Conservation (phyloP, 768 basidiomycete species). For the Mycena floridula region DNA sequence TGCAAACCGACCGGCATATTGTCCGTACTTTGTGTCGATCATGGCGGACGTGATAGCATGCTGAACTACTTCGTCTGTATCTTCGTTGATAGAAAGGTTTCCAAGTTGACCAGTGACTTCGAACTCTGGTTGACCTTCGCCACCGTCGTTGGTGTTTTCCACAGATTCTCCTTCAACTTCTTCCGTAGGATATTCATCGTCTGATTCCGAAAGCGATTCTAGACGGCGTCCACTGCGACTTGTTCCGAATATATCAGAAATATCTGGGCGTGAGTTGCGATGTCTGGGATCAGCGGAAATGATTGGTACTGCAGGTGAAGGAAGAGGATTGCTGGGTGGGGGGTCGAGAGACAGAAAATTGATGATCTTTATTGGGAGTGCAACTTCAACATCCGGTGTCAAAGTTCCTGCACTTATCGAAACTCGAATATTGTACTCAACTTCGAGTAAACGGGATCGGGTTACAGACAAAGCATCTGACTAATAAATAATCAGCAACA, state of each 20-base stretch:
- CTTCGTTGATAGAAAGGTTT: conserved; percentile 23
- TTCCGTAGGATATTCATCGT: background rate
- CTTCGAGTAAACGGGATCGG: conserved; percentile 67
- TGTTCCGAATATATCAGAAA: conserved; percentile 12
- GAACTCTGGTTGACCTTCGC: background rate
- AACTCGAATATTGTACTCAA: conserved; percentile 67
- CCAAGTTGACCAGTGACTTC: conserved; percentile 6
- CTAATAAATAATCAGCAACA: conserved; percentile 29
- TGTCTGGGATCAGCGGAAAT: conserved; percentile 9
- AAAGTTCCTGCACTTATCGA: conserved; percentile 54
- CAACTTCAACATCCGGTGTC: conserved; percentile 59
- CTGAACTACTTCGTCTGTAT: conserved; percentile 29
- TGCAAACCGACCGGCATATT: conserved; percentile 27
- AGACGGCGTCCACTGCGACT: conserved; percentile 1
- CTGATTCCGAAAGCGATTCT: conserved; percentile 5
- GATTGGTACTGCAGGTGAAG: too few species aligned
- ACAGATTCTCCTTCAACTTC: conserved; percentile 1
- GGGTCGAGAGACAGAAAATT: conserved; percentile 87
- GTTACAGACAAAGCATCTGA: conserved; percentile 62
- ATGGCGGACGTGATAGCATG: conserved; percentile 24
- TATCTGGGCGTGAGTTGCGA: conserved; percentile 14
- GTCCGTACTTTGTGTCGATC: conserved; percentile 17
- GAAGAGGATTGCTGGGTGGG: conserved; percentile 39
- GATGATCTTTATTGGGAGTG: conserved; percentile 70
- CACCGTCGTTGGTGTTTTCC: background rate